Base-by-base conservation (phyloP, 208 protist species). In the Leishmania amazonensis region DNA sequence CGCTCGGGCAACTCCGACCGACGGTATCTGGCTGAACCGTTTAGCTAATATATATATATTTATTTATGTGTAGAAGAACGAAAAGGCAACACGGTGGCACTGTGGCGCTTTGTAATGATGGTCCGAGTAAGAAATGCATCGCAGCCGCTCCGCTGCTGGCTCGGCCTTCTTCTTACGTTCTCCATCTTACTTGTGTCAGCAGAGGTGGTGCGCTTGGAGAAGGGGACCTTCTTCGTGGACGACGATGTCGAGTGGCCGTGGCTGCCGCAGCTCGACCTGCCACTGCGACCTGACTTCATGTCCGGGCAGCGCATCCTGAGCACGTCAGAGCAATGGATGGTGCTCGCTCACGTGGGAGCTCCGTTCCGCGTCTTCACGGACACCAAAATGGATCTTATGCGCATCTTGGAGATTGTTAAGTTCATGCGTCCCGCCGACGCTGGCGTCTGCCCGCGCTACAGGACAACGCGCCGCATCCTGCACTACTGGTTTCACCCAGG, bases 401-500 rank as follows among this genome's bases (percentile, higher is more conserved):
- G 58, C 11, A 8, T 90, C 0, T 53, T 83, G 2, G 80, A 88
- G 21, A 8, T 85, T 7, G 64, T 85, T 40, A 68, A 67, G 13
- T 85, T 80, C 42, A 85, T 84, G 80, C 72, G 76, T 5, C 72
- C 83, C 35, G 72, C 35, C 31, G 24, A 21, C 45, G 21, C 21
- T 21, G 81, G 81, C n/a, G 67, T 84, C 47, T 91, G 86, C 35
- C 82, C 80, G 7, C 38, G 7, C 31, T 80, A 80, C 68, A 70
- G 58, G 42, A 74, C 83, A 51, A 21, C 80, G 28, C 70, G 65
- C 7, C 73, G 79, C 53, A 58, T 35, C 28, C 45, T 83, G 17
- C 84, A 87, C 76, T 89, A 86, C 71, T 60, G 57, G 38, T 83
- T 89, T 38, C 79, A 85, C 73, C 78, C 76, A 3, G 81, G 42